phyloP scores from a whole-genome alignment of 2,329 filamentous ascomycete genomes.

The Ascochyta pisi region DNA sequence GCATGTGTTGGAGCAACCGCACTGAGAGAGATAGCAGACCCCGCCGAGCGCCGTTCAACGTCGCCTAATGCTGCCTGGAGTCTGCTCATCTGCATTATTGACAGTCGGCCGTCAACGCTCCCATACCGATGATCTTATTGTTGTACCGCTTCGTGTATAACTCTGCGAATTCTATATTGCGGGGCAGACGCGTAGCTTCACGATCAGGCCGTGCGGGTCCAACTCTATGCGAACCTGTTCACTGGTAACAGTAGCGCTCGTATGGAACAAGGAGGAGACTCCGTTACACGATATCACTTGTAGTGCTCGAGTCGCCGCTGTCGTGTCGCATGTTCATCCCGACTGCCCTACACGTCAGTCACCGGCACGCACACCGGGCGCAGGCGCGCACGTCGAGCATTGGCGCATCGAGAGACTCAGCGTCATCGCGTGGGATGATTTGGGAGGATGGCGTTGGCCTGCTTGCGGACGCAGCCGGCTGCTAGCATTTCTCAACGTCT shows the following conservation, averaged over 20 bases:
- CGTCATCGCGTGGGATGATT: conserved; percentile 4
- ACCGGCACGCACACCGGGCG: conserved; percentile 6
- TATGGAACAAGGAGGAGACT: conserved; percentile 29
- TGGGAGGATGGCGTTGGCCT: conserved; percentile 15
- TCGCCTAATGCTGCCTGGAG: conserved; percentile 5
- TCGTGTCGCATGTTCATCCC: conserved; percentile 19
- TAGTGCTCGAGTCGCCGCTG: conserved; percentile 11
- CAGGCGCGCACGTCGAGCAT: conserved; percentile 20
- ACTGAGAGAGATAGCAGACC: background rate
- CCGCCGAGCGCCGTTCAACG: conserved; percentile 2
- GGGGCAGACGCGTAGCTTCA: conserved; percentile 35
- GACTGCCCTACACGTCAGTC: conserved; percentile 6
- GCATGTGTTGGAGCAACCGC: background rate
- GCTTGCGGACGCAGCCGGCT: conserved; percentile 40
- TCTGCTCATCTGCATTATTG: conserved; percentile 14
- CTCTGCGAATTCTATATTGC: conserved; percentile 37
- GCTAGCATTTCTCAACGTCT: conserved; percentile 41
- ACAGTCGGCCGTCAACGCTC: conserved; percentile 10
- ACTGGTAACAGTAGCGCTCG: conserved; percentile 27
- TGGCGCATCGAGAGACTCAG: conserved; percentile 4
- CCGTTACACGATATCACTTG: conserved; percentile 19
- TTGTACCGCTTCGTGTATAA: conserved; percentile 3
- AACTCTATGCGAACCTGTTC: conserved; percentile 31
- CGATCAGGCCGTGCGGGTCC: conserved; percentile 12
- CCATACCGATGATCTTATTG: conserved; percentile 6